Percentiles rank a stretch among this genome's conserved stretches.
These are phyloP conservation scores for Silene vulgaris DNA, from an alignment of 179 eudicot genomes.

Conservation along the genomic window DNA sequence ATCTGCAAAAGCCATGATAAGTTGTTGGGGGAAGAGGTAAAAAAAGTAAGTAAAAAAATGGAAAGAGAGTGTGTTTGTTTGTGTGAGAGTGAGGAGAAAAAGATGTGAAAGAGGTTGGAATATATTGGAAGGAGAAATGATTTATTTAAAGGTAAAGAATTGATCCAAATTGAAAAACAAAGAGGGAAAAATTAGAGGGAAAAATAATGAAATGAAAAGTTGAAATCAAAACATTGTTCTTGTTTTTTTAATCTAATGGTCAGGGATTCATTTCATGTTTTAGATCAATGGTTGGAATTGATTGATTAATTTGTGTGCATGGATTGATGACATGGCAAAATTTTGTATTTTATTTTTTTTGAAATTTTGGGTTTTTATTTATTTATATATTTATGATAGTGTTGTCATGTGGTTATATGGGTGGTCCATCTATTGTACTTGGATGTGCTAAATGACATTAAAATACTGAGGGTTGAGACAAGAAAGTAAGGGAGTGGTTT, in stretches of 20 bases:
- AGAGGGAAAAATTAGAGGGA: background rate
- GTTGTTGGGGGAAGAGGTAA: background rate
- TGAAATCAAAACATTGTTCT: background rate
- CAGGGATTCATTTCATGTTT: background rate
- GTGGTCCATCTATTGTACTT: background rate
- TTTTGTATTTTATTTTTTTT: background rate
- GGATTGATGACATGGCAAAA: conserved; percentile 13
- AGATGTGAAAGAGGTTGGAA: background rate
- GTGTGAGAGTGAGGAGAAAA: background rate
- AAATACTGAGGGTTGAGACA: background rate
- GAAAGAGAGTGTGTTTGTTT: too few relatives aligned
- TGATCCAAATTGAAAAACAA: background rate
- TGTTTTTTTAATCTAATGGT: background rate
- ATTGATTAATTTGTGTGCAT: background rate
- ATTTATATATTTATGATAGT: background rate
- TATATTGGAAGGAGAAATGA: background rate
- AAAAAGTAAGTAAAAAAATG: background rate
- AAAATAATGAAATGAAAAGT: background rate
- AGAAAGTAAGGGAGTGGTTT: too few relatives aligned
- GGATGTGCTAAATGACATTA: background rate
- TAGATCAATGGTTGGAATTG: background rate
- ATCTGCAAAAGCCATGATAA: conserved; percentile 3
- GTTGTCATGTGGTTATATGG: background rate
- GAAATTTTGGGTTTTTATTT: too few relatives aligned
- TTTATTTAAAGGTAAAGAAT: conserved; percentile 1